Base-by-base conservation (phyloP, 1,284 basidiomycete species). In the Ustilago cynodontis region DNA sequence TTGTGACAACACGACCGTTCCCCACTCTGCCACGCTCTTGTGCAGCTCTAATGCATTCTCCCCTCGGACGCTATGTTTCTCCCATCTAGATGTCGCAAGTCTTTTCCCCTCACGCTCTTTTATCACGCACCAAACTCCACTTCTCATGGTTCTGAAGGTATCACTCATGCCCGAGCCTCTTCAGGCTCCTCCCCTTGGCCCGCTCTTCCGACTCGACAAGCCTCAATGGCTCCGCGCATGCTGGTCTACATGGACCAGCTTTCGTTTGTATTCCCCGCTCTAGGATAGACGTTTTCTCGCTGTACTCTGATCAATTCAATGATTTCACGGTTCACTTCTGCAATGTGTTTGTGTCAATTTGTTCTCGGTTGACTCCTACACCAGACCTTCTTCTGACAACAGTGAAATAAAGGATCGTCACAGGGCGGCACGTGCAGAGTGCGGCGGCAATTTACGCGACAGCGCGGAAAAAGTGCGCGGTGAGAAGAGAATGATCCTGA, bases 291-390 rank as follows among this genome's bases (percentile, higher is more conserved):
- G 59, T 43, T 52, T 35, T 71, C 59, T n/a, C 41, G 37, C 52
- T 71, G 69, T 71, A 66, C 69, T 71, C 53, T 71, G 68, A 28
- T 54, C 16, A 58, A 59, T 68, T 18, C 53, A 52, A 52, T 28
- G 33, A 29, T 63, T 50, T 59, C n/a, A 63, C 47, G 39, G 52
- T 63, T 18, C 11, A n/a, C 11, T 50, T 9, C 33, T 35, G 35
- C 22, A 11, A 11, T n/a, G 11, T 43, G 20, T 10, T 7, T 43
- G 41, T 43, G 41, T 33, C 31, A 33, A 5, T 33, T 33, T 33
- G 31, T 11, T 33, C 31, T 33, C 41, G n/a, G 14, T 43, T n/a
- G n/a, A n/a, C 20, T n/a, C 8, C 41, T 8, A 43, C n/a, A 7
- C 11, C n/a, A 33, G 31, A 33, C 5, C 6, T 33, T 10, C n/a